Evolutionary conservation across 1,284 basidiomycete species (phyloP).

Genomic region (Moniliophthora roreri): DNA sequence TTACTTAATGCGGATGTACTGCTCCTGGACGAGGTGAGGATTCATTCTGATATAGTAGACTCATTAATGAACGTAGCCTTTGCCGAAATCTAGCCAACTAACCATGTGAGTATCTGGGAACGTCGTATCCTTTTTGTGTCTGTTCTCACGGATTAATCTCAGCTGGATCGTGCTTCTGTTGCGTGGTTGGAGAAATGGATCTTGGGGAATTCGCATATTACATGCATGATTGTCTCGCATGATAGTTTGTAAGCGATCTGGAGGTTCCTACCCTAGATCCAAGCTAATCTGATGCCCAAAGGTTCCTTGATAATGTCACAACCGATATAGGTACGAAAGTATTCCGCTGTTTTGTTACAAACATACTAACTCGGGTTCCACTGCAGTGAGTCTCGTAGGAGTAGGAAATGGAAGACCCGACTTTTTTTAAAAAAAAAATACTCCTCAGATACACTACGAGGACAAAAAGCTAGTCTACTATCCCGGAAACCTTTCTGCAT

Average conservation of each 20-base stretch:
- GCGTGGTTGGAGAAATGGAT: conserved; percentile 94
- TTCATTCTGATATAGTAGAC: conserved; percentile 14
- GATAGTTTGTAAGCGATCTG: conserved; percentile 80
- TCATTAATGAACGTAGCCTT: conserved; percentile 11
- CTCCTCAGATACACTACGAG: too few relatives aligned
- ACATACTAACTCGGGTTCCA: too few relatives aligned
- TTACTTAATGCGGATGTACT: conserved; percentile 94
- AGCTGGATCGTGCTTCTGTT: conserved; percentile 90
- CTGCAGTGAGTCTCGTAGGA: too few relatives aligned
- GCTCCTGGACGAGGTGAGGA: conserved; percentile 76
- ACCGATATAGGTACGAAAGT: conserved; percentile 69
- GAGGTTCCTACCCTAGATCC: conserved; percentile 5
- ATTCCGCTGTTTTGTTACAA: too few relatives aligned
- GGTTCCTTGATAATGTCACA: conserved; percentile 95
- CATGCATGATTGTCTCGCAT: conserved; percentile 95
- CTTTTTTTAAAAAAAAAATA: too few relatives aligned
- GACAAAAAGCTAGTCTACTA: conserved; percentile 97
- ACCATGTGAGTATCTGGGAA: conserved; percentile 65
- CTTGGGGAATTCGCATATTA: conserved; percentile 77
- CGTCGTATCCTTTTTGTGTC: conserved; percentile 14
- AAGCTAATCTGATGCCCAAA: conserved; percentile 25
- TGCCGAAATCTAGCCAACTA: conserved; percentile 69
- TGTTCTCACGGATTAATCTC: conserved; percentile 19
- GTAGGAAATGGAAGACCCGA: too few relatives aligned
- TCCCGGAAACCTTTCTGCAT: conserved; percentile 89